Conservation (phyloP, 2,329 filamentous ascomycete genomes). For the Botryotinia globosa region DNA sequence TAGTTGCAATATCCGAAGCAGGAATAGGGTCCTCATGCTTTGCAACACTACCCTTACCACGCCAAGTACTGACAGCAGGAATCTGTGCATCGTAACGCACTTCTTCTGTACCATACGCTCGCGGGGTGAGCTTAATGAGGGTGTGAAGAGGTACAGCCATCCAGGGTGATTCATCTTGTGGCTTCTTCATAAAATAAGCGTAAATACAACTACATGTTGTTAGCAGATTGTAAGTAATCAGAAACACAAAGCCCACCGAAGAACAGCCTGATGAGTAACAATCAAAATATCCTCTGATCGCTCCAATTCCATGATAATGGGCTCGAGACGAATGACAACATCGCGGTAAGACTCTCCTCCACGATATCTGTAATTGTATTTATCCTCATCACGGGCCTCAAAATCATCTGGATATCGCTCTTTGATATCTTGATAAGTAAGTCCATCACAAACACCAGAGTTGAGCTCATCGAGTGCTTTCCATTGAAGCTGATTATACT, state of each 20-base stretch:
- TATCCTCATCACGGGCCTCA: conserved; percentile 91
- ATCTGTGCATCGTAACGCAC: conserved; percentile 87
- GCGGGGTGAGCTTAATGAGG: conserved; percentile 91
- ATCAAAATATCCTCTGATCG: conserved; percentile 96
- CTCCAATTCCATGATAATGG: conserved; percentile 99
- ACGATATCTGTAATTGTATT: conserved; percentile 98
- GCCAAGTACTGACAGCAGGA: conserved; percentile 92
- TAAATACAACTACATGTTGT: conserved; percentile 71
- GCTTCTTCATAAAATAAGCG: conserved; percentile 97
- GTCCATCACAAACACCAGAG: conserved; percentile 90
- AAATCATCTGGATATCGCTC: conserved; percentile 92
- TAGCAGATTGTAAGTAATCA: not conserved
- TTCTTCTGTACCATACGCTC: conserved; percentile 90
- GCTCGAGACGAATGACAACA: conserved; percentile 94
- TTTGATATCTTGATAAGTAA: conserved; percentile 86
- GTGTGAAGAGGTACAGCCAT: conserved; percentile 98
- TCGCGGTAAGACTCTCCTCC: conserved; percentile 95
- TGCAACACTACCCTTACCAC: conserved; percentile 87
- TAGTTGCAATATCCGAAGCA: conserved; percentile 15
- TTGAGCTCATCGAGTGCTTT: conserved; percentile 98
- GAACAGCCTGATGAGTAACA: conserved; percentile 93
- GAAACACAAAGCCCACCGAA: conserved; percentile 45
- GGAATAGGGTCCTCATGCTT: conserved; percentile 63
- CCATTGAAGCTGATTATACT: conserved; percentile 96
- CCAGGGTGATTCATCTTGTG: conserved; percentile 91